Percentiles rank a stretch among this genome's conserved stretches.
These are phyloP conservation scores for Claviceps monticola DNA, from an alignment of 2,329 filamentous ascomycete species.

Conservation along the genomic window DNA sequence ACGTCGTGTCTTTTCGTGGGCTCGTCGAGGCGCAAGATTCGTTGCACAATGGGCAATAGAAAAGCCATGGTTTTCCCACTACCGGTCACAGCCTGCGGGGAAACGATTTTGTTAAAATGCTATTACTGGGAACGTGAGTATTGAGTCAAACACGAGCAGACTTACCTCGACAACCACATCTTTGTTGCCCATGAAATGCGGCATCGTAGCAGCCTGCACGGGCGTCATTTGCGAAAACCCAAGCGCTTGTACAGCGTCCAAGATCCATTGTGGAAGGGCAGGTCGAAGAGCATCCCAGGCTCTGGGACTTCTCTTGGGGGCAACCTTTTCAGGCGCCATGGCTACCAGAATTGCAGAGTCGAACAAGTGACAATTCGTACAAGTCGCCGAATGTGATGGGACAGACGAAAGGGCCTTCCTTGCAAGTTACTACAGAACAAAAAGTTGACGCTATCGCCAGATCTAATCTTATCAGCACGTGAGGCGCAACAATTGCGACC, in stretches of 20 bases:
- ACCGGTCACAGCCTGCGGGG: slow-evolving; percentile 60
- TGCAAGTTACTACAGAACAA: background rate
- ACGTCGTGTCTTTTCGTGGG: slow-evolving; percentile 83
- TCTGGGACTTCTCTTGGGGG: slow-evolving; percentile 31
- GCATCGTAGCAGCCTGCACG: slow-evolving; percentile 85
- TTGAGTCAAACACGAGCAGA: background rate
- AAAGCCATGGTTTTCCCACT: slow-evolving; percentile 86
- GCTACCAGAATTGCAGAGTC: background rate
- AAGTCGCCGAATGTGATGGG: no score
- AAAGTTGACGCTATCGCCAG: slow-evolving; percentile 7
- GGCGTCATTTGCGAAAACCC: slow-evolving; percentile 82
- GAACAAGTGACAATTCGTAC: background rate
- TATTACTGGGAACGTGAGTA: background rate
- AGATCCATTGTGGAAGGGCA: slow-evolving; percentile 51
- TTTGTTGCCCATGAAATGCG: slow-evolving; percentile 77
- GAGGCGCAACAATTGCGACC: slow-evolving; percentile 1
- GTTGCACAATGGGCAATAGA: slow-evolving; percentile 69
- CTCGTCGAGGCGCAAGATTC: slow-evolving; percentile 64
- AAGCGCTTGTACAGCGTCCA: slow-evolving; percentile 72
- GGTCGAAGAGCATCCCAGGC: slow-evolving; percentile 28
- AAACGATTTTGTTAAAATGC: background rate
- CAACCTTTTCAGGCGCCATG: slow-evolving; percentile 21
- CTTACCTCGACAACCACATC: slow-evolving; percentile 76
- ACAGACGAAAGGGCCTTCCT: no score
- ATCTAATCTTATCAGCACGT: slow-evolving; percentile 22